Evolutionary conservation across 2,329 filamentous ascomycete genomes (phyloP), one percentile per base, ranked within the genome.

Genomic region (Nemania sp.): DNA sequence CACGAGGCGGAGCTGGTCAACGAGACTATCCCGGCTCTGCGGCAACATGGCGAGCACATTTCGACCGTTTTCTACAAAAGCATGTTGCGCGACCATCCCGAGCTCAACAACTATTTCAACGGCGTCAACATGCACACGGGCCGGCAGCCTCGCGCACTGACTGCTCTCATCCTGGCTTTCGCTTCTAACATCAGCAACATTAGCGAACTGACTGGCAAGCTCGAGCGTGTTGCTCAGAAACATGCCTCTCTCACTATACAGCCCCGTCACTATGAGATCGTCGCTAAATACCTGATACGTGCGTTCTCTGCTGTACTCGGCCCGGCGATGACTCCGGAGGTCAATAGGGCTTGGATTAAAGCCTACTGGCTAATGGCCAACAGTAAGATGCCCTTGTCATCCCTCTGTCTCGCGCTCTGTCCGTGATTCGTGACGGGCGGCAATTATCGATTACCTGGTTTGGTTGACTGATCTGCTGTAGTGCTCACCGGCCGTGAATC

Each of bases 291-390:
- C 65, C 77, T 91, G 11, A 76, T 91, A 37, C 77, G 78, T 22
- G 84, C 88, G 1, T 88, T 91, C 72, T 78, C 76, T 20, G 76
- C 82, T 37, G 81, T 91, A 0, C 79, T 91, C 1, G 87, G 87
- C 3, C 77, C 79, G 1, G 81, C 80, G 19, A 82, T 88, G 73
- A 90, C 86, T 1, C 74, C 79, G 0, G 80, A 86, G 17, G 78
- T 88, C 24, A 77, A 82, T 48, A 77, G 81, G 11, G 88, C 88
- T 7, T 91, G 88, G 88, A 79, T 73, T 5, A 81, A 82, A 46
- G 88, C 88, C 1, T 91, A 91, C 72, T 85, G 81, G 80, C 78
- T 90, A 63, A 80, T 91, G 20, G 88, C 88, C 22, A 80, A 86
- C 68, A 81, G 56, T 59, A 59, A 56, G 56, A 37, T 30, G 11